Evolutionary conservation across 2,329 filamentous ascomycete species (phyloP).

Genomic region (Neofusicoccum kwambonambiense): DNA sequence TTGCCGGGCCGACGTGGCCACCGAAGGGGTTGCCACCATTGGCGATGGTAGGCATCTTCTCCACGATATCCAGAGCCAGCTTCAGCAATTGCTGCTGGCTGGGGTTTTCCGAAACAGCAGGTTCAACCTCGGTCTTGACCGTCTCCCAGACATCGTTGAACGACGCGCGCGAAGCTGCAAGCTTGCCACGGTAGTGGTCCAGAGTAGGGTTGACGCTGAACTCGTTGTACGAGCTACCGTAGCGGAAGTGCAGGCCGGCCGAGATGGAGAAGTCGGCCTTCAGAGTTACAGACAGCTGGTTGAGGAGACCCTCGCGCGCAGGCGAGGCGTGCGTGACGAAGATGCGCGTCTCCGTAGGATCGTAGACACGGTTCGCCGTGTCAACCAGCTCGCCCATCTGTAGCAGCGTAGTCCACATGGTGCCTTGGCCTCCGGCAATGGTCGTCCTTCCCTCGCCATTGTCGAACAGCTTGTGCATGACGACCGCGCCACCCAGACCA

Average conservation of each 20-base stretch:
- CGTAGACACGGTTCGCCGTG: constrained; percentile 96
- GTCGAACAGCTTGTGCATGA: constrained; percentile 99
- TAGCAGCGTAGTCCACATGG: constrained; percentile 98
- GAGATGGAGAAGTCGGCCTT: constrained; percentile 99
- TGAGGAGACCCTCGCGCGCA: constrained; percentile 91
- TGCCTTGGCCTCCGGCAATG: constrained; percentile 95
- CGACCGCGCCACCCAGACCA: constrained; percentile 90
- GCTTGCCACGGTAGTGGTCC: constrained; percentile 97
- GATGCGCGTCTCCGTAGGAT: constrained; percentile 93
- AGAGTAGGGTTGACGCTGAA: constrained; percentile 98
- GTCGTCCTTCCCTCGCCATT: constrained; percentile 97
- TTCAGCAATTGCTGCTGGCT: constrained; percentile 89
- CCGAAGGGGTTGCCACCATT: constrained; percentile 97
- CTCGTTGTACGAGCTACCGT: constrained; percentile 99
- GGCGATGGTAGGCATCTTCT: constrained; percentile 95
- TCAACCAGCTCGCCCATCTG: constrained; percentile 99
- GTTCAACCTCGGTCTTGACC: constrained; percentile 92
- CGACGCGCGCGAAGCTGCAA: constrained; percentile 94
- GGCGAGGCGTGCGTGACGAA: constrained; percentile 97
- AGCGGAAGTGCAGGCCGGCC: constrained; percentile 95
- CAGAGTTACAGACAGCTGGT: constrained; percentile 93
- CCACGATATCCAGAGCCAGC: constrained; percentile 88
- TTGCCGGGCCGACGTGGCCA: constrained; percentile 71
- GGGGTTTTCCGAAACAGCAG: constrained; percentile 89
- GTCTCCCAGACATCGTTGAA: constrained; percentile 99